Conservation (phyloP, 306 rosid genomes). For the Corylus heterophylla region DNA sequence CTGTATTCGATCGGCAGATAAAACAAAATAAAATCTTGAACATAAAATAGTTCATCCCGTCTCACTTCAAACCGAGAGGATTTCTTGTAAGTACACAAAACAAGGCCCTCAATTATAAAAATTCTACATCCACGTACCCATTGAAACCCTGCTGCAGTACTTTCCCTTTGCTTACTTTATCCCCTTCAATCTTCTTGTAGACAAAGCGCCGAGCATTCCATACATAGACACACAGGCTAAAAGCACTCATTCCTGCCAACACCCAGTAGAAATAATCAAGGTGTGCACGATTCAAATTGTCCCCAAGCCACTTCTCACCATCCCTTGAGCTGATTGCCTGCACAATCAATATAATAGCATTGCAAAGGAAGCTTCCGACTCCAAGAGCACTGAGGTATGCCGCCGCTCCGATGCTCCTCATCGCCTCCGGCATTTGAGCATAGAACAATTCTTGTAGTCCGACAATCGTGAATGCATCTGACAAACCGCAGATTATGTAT, state of each 20-base stretch:
- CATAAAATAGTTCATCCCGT: no score
- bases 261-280: conserved; percentile 66
- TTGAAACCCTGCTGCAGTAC: background rate
- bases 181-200: conserved; percentile 47
- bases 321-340: conserved; percentile 25
- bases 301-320: conserved; percentile 56
- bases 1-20: no score
- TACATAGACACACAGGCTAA: conserved; percentile 45
- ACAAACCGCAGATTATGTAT: conserved; percentile 46
- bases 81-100: background rate
- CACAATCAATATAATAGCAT: conserved; percentile 40
- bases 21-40: no score
- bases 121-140: background rate
- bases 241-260: conserved; percentile 53
- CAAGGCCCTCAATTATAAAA: background rate
- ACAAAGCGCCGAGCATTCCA: conserved; percentile 50
- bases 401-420: conserved; percentile 81
- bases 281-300: conserved; percentile 65
- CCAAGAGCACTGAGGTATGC: conserved; percentile 61
- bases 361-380: conserved; percentile 58
- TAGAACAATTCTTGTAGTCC: conserved; percentile 73
- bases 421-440: conserved; percentile 59
- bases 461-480: conserved; percentile 53
- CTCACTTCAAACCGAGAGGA: no score
- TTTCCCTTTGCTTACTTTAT: conserved; percentile 15